Conservation (phyloP, 495 filamentous ascomycete species). For the Aspergillus panamensis region DNA sequence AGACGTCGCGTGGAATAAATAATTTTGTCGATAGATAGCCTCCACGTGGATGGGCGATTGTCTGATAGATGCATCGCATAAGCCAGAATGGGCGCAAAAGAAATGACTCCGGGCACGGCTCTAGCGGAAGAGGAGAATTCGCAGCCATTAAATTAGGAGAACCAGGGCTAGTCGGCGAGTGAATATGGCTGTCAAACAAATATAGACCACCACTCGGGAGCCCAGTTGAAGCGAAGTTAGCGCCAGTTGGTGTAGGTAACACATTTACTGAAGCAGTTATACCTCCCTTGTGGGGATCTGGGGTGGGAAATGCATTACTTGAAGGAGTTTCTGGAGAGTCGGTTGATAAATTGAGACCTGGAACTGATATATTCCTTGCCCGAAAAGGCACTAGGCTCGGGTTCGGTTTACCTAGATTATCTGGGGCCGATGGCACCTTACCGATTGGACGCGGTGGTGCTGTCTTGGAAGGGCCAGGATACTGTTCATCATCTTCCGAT, state of each 20-base stretch:
- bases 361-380: conserved; percentile 70
- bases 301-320: conserved; percentile 59
- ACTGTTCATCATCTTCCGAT: conserved; percentile 35
- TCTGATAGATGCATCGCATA: conserved; percentile 90
- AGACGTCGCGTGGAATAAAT: conserved; percentile 88
- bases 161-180: conserved; percentile 65
- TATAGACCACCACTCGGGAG: conserved; percentile 65
- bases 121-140: conserved; percentile 69
- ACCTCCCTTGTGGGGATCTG: conserved; percentile 46
- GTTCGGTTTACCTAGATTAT: conserved; percentile 68
- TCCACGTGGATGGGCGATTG: conserved; percentile 83
- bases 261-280: conserved; percentile 52
- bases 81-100: conserved; percentile 94
- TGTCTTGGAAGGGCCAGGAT: conserved; percentile 34
- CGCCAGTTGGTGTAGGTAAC: conserved; percentile 65
- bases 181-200: conserved; percentile 82
- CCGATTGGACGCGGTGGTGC: conserved; percentile 47
- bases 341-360: conserved; percentile 64
- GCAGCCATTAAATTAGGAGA: conserved; percentile 58
- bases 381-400: conserved; percentile 71
- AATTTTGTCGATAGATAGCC: conserved; percentile 88
- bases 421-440: conserved; percentile 51
- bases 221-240: conserved; percentile 52
- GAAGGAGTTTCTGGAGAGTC: conserved; percentile 71
- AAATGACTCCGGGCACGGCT: conserved; percentile 85